Conservation (phyloP, 1,284 basidiomycete genomes). For the Ceratobasidium papillatum region DNA sequence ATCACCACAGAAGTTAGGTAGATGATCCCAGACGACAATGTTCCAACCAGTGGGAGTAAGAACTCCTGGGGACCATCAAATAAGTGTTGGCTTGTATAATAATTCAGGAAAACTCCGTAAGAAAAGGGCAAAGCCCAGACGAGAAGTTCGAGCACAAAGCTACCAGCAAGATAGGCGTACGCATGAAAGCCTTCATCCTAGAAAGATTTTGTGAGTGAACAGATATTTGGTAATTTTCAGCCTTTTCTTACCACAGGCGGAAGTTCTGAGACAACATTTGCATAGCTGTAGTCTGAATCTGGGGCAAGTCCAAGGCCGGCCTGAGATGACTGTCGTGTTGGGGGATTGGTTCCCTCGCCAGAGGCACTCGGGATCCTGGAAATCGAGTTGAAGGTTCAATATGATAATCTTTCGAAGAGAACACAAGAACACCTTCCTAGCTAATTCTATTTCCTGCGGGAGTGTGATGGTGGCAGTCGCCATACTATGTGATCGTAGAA, state of each 20-base stretch:
- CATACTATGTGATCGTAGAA: not conserved
- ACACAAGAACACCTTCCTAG: slow-evolving; percentile 16
- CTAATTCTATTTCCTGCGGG: slow-evolving; percentile 25
- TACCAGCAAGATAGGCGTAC: slow-evolving; percentile 45
- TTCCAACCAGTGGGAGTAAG: slow-evolving; percentile 45
- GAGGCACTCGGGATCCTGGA: not conserved
- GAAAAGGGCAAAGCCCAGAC: slow-evolving; percentile 45
- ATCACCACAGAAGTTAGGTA: slow-evolving; percentile 44
- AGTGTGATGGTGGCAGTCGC: not conserved
- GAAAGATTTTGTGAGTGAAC: not conserved
- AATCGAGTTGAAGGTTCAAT: not conserved
- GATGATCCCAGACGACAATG: slow-evolving; percentile 45
- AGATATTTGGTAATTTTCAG: not conserved
- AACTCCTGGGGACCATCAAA: slow-evolving; percentile 38
- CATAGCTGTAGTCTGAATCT: not conserved
- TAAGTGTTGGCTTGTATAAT: slow-evolving; percentile 41
- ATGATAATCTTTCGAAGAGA: not conserved
- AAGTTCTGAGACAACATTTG: slow-evolving; percentile 9
- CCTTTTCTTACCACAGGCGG: slow-evolving; percentile 10
- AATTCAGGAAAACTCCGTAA: slow-evolving; percentile 46
- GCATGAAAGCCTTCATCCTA: slow-evolving; percentile 45
- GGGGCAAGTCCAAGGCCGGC: not conserved
- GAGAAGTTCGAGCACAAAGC: slow-evolving; percentile 45
- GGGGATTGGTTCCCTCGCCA: not conserved
- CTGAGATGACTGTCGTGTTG: slow-evolving; percentile 8